Percentiles rank a stretch among this genome's conserved stretches.
Evolutionary conservation across 257 asterid genomes (phyloP).

Genomic region (Phtheirospermum japonicum): DNA sequence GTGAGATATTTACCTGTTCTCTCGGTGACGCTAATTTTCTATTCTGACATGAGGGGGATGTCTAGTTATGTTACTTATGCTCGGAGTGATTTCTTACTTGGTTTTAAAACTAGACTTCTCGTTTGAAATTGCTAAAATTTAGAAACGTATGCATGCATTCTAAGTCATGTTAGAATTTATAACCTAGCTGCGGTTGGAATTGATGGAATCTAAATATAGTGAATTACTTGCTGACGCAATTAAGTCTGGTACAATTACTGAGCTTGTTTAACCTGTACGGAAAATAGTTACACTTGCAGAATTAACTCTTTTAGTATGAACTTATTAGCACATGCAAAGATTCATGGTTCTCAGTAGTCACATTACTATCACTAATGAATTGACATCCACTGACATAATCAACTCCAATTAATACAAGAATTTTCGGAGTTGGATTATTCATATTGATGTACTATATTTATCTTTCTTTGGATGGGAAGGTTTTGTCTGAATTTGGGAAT

Average conservation of each 20-base stretch:
- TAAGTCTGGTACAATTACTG: neutral
- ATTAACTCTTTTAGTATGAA: neutral
- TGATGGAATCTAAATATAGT: neutral
- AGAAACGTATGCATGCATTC: neutral
- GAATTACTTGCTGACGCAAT: neutral
- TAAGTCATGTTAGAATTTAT: neutral
- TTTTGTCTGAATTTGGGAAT: neutral
- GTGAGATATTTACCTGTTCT: conserved; percentile 3
- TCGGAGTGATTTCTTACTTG: too few species aligned
- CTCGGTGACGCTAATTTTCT: neutral
- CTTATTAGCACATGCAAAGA: conserved; percentile 1
- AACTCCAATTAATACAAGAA: conserved; percentile 1
- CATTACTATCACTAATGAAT: neutral
- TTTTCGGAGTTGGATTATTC: neutral
- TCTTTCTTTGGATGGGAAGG: neutral
- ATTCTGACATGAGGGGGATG: neutral
- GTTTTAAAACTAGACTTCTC: too few species aligned
- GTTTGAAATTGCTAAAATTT: too few species aligned
- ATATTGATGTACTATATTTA: neutral
- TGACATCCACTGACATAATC: neutral
- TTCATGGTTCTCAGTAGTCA: conserved; percentile 7
- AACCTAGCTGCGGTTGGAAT: neutral
- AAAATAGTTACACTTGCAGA: conserved; percentile 1
- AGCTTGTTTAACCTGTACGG: neutral
- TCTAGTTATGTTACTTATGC: neutral